Conservation (phyloP, 345 rosid species). For the Luvunga scandens region DNA sequence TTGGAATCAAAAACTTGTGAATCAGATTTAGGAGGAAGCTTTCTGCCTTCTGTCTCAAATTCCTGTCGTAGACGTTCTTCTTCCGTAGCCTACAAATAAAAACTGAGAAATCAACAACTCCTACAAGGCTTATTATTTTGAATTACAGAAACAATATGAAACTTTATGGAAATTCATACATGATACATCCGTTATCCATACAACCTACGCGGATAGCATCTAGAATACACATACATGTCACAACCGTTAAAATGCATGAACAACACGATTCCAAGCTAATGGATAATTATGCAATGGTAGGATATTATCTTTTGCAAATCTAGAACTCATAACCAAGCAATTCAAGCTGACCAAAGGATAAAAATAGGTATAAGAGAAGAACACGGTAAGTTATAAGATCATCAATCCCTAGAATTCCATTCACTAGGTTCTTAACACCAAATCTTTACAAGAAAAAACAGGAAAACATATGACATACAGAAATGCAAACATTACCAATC, state of each 20-base stretch:
- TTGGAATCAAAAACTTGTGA: conserved; percentile 80
- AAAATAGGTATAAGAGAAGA: neutral
- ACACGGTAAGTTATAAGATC: neutral
- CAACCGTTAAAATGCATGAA: neutral
- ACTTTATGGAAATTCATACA: neutral
- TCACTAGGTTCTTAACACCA: neutral
- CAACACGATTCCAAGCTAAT: neutral
- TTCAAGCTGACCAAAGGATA: neutral
- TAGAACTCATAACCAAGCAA: neutral
- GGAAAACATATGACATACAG: neutral
- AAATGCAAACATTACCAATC: neutral
- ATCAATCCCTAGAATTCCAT: neutral
- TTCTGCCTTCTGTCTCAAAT: conserved; percentile 84
- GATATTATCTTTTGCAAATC: neutral
- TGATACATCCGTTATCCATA: neutral
- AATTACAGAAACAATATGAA: no score
- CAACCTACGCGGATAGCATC: neutral
- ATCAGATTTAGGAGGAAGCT: conserved; percentile 68
- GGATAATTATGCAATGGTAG: neutral
- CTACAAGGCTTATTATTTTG: neutral
- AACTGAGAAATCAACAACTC: neutral
- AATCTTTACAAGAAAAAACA: neutral
- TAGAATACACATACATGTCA: neutral
- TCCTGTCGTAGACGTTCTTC: conserved; percentile 74
- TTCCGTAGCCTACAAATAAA: conserved; percentile 66